Percentiles rank a stretch among this genome's conserved stretches.
Evolutionary conservation across 2,329 filamentous ascomycete species (phyloP).

Genomic region (Coniochaeta hoffmannii): DNA sequence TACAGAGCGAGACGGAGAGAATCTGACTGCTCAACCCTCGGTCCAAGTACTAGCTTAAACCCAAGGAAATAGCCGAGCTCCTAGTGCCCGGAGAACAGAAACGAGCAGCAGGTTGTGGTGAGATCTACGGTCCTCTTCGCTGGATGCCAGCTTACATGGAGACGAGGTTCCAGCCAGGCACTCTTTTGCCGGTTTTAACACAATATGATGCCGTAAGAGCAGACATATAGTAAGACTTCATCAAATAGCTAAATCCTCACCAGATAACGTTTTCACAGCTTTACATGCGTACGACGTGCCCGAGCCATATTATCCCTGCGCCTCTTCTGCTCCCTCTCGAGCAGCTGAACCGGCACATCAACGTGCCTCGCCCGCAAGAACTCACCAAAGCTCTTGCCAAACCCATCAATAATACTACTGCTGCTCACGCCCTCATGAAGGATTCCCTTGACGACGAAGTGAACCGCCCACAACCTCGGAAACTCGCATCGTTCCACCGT

Average conservation of each 20-base stretch:
- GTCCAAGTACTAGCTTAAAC: too few relatives aligned
- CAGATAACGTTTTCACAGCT: background rate
- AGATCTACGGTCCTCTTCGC: too few relatives aligned
- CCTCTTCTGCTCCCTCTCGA: slow-evolving; percentile 13
- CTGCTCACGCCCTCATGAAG: slow-evolving; percentile 36
- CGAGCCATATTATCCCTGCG: slow-evolving; percentile 3
- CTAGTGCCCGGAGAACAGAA: too few relatives aligned
- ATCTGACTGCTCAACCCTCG: too few relatives aligned
- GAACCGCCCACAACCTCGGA: slow-evolving; percentile 29
- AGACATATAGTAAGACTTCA: too few relatives aligned
- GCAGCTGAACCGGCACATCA: slow-evolving; percentile 18
- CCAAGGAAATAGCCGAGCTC: too few relatives aligned
- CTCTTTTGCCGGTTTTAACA: too few relatives aligned
- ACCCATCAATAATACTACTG: slow-evolving; percentile 35
- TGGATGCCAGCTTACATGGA: too few relatives aligned
- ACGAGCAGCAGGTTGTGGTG: too few relatives aligned
- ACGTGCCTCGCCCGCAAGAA: slow-evolving; percentile 29
- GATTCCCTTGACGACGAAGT: slow-evolving; percentile 23
- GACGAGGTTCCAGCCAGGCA: too few relatives aligned
- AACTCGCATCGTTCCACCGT: slow-evolving; percentile 39
- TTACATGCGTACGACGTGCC: background rate
- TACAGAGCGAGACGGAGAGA: too few relatives aligned
- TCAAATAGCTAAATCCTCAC: background rate
- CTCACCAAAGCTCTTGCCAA: slow-evolving; percentile 46
- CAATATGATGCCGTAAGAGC: too few relatives aligned